phyloP scores from a whole-genome alignment of 495 filamentous ascomycete species.

The Aspergillus biplanus region DNA sequence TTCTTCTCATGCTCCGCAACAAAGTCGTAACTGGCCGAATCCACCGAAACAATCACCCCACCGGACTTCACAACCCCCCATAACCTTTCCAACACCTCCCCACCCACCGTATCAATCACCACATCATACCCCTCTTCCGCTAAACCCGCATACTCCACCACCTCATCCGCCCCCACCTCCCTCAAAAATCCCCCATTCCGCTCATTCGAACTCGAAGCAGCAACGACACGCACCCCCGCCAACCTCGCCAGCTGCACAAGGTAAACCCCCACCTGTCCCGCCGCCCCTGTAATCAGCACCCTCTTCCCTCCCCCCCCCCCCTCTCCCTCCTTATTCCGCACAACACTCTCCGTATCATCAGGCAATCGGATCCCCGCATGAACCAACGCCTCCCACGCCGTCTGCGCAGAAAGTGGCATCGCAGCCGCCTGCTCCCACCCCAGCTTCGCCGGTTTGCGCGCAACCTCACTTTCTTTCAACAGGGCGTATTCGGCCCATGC shows the following conservation, averaged over 20 bases:
- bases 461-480: slow-evolving; percentile 29
- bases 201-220: slow-evolving; percentile 32
- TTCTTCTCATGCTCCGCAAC: slow-evolving; percentile 38
- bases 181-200: slow-evolving; percentile 37
- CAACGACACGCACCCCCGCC: slow-evolving; percentile 31
- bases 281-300: slow-evolving; percentile 39
- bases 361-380: slow-evolving; percentile 26
- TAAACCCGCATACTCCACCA: slow-evolving; percentile 34
- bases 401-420: slow-evolving; percentile 38
- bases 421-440: slow-evolving; percentile 31
- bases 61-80: slow-evolving; percentile 31
- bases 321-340: neutral
- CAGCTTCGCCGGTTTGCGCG: slow-evolving; percentile 30
- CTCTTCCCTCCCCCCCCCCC: neutral
- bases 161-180: slow-evolving; percentile 32
- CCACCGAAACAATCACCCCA: slow-evolving; percentile 37
- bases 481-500: slow-evolving; percentile 40
- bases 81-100: slow-evolving; percentile 28
- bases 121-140: slow-evolving; percentile 30
- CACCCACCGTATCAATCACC: slow-evolving; percentile 40
- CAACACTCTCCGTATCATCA: neutral
- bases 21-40: slow-evolving; percentile 39
- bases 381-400: slow-evolving; percentile 40
- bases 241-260: slow-evolving; percentile 38
- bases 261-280: slow-evolving; percentile 39